phyloP scores from a whole-genome alignment of 163 green algal species.

The Scenedesmus sp. region DNA sequence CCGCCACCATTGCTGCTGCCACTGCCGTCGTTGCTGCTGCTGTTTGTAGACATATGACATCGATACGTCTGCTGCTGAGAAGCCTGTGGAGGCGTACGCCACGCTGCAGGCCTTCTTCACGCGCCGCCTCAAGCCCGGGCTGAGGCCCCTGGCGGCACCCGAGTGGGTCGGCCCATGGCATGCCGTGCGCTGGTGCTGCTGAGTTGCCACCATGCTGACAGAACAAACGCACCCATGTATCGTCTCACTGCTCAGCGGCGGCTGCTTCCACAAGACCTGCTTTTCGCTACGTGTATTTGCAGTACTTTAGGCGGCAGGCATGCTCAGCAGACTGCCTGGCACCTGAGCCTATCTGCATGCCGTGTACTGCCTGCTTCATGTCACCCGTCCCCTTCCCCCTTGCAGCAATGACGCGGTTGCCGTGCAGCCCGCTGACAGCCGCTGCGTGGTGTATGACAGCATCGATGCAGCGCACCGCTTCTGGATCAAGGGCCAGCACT shows the following conservation, averaged over 20 bases:
- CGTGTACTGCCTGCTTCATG: not conserved
- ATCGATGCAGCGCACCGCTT: constrained; percentile 34
- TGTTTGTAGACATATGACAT: constrained; percentile 20
- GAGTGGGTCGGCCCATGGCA: no score
- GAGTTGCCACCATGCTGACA: no score
- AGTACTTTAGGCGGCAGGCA: no score
- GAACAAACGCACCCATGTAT: no score
- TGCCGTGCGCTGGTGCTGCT: no score
- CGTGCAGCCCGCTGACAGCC: constrained; percentile 55
- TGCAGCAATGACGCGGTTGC: constrained; percentile 44
- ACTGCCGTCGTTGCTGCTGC: not conserved
- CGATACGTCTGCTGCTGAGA: constrained; percentile 15
- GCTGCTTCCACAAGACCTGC: not conserved
- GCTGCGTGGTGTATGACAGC: constrained; percentile 55
- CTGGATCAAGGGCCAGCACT: constrained; percentile 58
- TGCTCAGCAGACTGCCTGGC: no score
- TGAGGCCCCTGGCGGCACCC: constrained; percentile 34
- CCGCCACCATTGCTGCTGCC: not conserved
- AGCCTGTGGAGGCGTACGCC: constrained; percentile 48
- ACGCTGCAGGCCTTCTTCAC: constrained; percentile 59
- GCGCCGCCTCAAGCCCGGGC: constrained; percentile 38
- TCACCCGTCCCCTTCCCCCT: no score
- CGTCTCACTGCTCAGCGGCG: not conserved
- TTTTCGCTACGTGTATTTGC: no score
- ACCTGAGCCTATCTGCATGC: not conserved